Conservation (phyloP, 1,139 yeast species). For the Candida neerlandica region DNA sequence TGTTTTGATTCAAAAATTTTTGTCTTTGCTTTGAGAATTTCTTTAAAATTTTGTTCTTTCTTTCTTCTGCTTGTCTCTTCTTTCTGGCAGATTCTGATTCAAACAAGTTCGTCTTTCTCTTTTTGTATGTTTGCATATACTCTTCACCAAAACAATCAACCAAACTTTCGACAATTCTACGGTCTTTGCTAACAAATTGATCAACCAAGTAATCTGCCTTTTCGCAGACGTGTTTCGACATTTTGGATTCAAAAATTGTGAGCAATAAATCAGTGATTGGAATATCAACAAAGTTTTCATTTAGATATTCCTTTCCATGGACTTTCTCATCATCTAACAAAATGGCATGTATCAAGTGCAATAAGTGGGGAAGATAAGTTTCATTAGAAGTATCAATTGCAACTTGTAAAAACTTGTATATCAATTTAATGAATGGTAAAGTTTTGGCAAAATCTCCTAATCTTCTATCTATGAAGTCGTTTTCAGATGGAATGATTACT, state of each 20-base stretch:
- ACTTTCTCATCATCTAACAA: slow-evolving; percentile 54
- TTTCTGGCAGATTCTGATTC: slow-evolving; percentile 48
- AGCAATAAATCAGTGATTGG: slow-evolving; percentile 61
- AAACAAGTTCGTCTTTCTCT: slow-evolving; percentile 25
- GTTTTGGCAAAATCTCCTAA: slow-evolving; percentile 59
- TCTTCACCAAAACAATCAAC: slow-evolving; percentile 60
- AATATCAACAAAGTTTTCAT: slow-evolving; percentile 50
- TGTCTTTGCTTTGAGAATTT: slow-evolving; percentile 47
- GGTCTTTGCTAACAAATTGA: slow-evolving; percentile 49
- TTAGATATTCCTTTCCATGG: slow-evolving; percentile 40
- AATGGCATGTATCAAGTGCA: slow-evolving; percentile 69
- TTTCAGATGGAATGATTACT: slow-evolving; percentile 32
- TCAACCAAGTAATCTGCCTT: slow-evolving; percentile 63
- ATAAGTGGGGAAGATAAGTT: slow-evolving; percentile 55
- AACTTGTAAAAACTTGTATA: slow-evolving; percentile 57
- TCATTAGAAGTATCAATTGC: slow-evolving; percentile 55
- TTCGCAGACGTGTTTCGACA: slow-evolving; percentile 48
- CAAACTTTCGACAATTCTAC: slow-evolving; percentile 51
- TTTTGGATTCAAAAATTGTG: slow-evolving; percentile 50
- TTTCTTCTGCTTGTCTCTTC: slow-evolving; percentile 40
- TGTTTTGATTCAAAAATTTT: slow-evolving; percentile 36
- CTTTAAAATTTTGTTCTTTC: slow-evolving; percentile 42
- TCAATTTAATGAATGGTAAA: slow-evolving; percentile 53
- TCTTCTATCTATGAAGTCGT: slow-evolving; percentile 37
- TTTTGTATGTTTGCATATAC: slow-evolving; percentile 45